Base-by-base conservation (phyloP, 345 rosid genomes). In the Syzygium aromaticum region DNA sequence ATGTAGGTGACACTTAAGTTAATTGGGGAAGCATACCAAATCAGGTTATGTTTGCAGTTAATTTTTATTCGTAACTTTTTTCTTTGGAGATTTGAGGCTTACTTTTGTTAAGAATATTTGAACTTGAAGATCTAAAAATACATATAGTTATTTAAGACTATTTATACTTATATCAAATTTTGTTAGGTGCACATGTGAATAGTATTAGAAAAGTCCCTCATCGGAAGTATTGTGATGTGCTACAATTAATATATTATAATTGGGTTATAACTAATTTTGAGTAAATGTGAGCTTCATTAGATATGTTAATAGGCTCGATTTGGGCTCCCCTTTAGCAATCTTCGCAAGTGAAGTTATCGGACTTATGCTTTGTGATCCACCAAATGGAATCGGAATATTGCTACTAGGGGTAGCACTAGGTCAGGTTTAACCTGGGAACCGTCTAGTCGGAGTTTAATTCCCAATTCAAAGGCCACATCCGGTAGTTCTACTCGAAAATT, bases 141-240 rank as follows among this genome's bases (percentile, higher is more conserved):
- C 25, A 2, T 67, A 64, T 7, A 30, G 43, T 30, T 30, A 64
- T 30, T 64, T 64, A 4, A 67, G 12, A 33, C 4, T 49, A 73
- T 73, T 38, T 73, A 2, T 9, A 19, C 7, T 38, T 27, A 1
- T 9, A 38, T 73, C 23, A 25, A 7, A 33, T 73, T 64, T 73
- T 33, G 13, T 33, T 19, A 38, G 6, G 14, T 33, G 0, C 25
- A 73, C 0, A 0, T 0, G 0, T 19, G 7, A 22, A 7, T 38
- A 17, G 14, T 38, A 38, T 40, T 33, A 9, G 6, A 73, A 33
- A 33, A 19, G 46, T 19, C 13, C 6, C 2, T 19, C 46, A 73
- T 33, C 0, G 8, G 13, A 73, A 6, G 21, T 73, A 73, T 33
- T 67, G 2, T 1, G 3, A 11, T 33, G 46, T 17, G 25, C 12